Conservation (phyloP, 768 basidiomycete genomes). For the Lactifluus echinatus region DNA sequence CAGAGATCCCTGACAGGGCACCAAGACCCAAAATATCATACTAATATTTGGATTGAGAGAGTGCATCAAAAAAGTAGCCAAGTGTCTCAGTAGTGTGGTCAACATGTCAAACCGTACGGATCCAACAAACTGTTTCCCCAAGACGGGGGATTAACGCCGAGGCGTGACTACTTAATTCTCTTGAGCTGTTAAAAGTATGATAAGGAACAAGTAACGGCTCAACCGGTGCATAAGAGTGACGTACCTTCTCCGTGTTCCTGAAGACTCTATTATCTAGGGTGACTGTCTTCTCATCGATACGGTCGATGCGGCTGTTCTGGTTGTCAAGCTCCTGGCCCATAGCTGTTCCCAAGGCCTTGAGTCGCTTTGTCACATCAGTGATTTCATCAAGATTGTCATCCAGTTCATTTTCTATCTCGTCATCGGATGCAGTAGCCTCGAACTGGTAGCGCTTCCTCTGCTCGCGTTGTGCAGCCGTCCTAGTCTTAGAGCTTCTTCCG, state of each 20-base stretch:
- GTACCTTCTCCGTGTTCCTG: slow-evolving; percentile 75
- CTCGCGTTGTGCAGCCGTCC: slow-evolving; percentile 53
- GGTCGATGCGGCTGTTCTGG: slow-evolving; percentile 75
- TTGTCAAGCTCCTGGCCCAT: slow-evolving; percentile 84
- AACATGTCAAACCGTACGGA: not conserved
- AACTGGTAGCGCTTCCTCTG: slow-evolving; percentile 84
- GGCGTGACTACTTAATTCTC: slow-evolving; percentile 28
- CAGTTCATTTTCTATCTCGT: slow-evolving; percentile 90
- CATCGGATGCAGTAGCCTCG: slow-evolving; percentile 82
- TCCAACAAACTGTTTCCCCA: not conserved
- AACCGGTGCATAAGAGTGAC: slow-evolving; percentile 19
- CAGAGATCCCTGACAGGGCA: not conserved
- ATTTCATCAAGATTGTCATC: slow-evolving; percentile 90
- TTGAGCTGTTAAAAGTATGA: slow-evolving; percentile 26
- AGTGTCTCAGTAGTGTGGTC: not conserved
- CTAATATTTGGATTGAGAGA: not conserved
- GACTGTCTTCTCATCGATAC: slow-evolving; percentile 72
- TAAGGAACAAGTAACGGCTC: not conserved
- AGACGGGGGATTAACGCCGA: not conserved
- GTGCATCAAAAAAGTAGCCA: not conserved
- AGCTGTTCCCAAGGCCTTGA: slow-evolving; percentile 70
- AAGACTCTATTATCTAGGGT: slow-evolving; percentile 65
- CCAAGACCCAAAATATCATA: not conserved
- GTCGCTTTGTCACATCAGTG: slow-evolving; percentile 59
- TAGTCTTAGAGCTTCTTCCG: slow-evolving; percentile 37